A percentile compares a stretch with the other conserved stretches of the same genome.
Conservation (phyloP, 306 rosid genomes). For the Quercus dentata region DNA sequence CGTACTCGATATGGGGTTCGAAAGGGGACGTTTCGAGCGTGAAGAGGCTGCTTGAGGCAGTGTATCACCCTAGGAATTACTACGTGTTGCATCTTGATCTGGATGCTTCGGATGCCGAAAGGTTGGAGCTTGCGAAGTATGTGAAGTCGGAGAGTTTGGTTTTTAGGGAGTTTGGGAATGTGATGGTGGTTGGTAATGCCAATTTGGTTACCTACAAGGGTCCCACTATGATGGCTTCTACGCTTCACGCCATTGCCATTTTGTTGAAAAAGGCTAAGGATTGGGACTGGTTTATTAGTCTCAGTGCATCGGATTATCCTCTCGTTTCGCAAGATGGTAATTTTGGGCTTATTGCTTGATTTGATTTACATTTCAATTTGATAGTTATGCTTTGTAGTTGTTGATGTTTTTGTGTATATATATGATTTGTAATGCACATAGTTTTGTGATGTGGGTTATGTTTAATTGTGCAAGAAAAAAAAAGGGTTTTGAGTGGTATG, state of each 20-base stretch:
- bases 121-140: conserved; percentile 70
- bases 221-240: conserved; percentile 69
- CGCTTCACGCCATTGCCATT: conserved; percentile 71
- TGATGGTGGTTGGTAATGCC: conserved; percentile 74
- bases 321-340: conserved; percentile 83
- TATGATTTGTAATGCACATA: too few species aligned
- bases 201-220: conserved; percentile 78
- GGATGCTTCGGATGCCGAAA: conserved; percentile 72
- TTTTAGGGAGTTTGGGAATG: conserved; percentile 55
- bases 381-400: too few species aligned
- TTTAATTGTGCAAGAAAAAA: background rate
- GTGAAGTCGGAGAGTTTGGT: conserved; percentile 49
- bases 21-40: conserved; percentile 59
- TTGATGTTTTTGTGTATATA: too few species aligned
- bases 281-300: conserved; percentile 96
- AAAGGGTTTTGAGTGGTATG: background rate
- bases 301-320: conserved; percentile 90
- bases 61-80: conserved; percentile 75
- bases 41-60: conserved; percentile 72
- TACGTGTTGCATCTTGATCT: conserved; percentile 83
- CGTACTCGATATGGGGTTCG: conserved; percentile 60
- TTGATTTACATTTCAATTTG: background rate
- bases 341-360: background rate
- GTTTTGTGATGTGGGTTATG: background rate
- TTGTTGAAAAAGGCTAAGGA: conserved; percentile 57